Percentiles rank a stretch among this genome's conserved stretches.
Conservation (phyloP, 768 basidiomycete species). For the Bullera alba region DNA sequence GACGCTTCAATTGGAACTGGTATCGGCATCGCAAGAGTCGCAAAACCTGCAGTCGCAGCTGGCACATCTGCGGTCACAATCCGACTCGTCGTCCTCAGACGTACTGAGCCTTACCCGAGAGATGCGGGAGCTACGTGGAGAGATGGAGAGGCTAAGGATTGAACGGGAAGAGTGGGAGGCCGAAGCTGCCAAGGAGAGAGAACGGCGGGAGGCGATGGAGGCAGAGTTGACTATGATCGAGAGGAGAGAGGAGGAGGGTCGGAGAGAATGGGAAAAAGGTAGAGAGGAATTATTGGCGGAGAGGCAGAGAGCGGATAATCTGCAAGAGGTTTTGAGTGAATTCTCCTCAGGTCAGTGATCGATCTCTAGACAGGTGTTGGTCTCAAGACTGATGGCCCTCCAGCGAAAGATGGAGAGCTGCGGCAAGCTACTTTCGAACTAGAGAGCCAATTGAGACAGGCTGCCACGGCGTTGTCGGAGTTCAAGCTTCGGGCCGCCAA, state of each 20-base stretch:
- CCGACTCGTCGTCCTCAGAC: constrained; percentile 38
- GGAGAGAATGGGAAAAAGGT: constrained; percentile 53
- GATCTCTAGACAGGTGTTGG: constrained; percentile 8
- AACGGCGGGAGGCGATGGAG: constrained; percentile 63
- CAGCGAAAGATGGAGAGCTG: constrained; percentile 89
- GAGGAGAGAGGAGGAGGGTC: constrained; percentile 60
- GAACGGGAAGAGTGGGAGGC: constrained; percentile 72
- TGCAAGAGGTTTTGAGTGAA: constrained; percentile 89
- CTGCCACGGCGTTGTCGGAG: constrained; percentile 74
- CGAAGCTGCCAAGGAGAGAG: constrained; percentile 60
- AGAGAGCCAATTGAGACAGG: constrained; percentile 62
- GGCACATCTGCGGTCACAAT: constrained; percentile 43
- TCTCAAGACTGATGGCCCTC: too few relatives aligned
- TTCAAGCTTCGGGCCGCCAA: constrained; percentile 79
- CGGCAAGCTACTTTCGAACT: constrained; percentile 74
- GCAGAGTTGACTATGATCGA: constrained; percentile 55
- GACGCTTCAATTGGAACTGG: constrained; percentile 72
- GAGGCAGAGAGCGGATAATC: constrained; percentile 66
- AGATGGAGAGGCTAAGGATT: constrained; percentile 75
- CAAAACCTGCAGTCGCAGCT: constrained; percentile 66
- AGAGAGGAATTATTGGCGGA: constrained; percentile 54
- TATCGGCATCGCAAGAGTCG: constrained; percentile 66
- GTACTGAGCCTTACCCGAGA: constrained; percentile 52
- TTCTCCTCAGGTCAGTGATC: constrained; percentile 74
- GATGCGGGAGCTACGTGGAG: constrained; percentile 71